Conservation (phyloP, 176 grass and related monocot genomes). For the Urochloa ruziziensis region DNA sequence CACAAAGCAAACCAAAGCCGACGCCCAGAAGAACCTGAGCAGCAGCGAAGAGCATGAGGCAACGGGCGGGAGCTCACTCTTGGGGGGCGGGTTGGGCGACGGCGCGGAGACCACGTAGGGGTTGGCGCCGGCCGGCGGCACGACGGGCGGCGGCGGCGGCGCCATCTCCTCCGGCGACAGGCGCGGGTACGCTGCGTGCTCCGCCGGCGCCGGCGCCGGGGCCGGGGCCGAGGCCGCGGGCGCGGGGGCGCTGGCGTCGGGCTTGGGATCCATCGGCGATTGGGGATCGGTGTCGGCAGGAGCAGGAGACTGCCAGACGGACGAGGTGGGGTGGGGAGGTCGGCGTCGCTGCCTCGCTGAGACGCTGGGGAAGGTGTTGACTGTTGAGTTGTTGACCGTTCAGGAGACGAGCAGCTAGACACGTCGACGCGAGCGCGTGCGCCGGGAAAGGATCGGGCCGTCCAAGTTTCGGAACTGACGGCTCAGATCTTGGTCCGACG, state of each 20-base stretch:
- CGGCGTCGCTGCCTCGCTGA: background rate
- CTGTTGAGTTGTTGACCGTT: background rate
- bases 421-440: background rate
- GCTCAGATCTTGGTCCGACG: background rate
- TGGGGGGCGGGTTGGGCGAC: constrained; percentile 30
- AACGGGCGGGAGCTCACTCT: constrained; percentile 5
- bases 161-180: constrained; percentile 53
- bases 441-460: background rate
- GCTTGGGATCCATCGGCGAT: constrained; percentile 41
- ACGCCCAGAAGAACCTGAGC: background rate
- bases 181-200: constrained; percentile 42
- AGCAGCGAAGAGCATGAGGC: background rate
- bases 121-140: constrained; percentile 35
- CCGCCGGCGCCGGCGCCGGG: background rate
- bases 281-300: background rate
- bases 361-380: background rate
- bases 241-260: background rate
- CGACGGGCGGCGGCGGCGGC: constrained; percentile 42
- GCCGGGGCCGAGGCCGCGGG: background rate
- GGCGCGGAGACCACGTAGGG: constrained; percentile 46
- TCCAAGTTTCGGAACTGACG: background rate
- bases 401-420: background rate
- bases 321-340: background rate
- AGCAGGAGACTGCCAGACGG: background rate
- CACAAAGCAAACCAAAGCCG: background rate